A percentile compares a stretch with the other conserved stretches of the same genome.
These are phyloP conservation scores for Trichosporon ovoides DNA, from an alignment of 1,284 basidiomycete species.

Conservation along the genomic window DNA sequence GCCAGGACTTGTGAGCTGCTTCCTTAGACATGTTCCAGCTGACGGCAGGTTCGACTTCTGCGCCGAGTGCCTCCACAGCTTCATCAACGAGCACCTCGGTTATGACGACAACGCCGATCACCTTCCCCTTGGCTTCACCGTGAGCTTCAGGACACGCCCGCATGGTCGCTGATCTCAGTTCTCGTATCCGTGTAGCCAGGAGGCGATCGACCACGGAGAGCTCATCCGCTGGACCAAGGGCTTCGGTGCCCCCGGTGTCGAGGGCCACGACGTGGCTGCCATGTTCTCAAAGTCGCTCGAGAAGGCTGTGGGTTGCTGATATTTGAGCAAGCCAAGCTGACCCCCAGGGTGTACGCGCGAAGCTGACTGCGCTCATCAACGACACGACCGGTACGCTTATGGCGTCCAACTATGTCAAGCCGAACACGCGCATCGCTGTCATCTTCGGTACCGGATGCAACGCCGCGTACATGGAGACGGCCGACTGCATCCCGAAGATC, in stretches of 20 bases:
- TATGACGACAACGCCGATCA: slow-evolving; percentile 63
- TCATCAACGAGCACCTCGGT: slow-evolving; percentile 64
- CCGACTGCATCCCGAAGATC: slow-evolving; percentile 71
- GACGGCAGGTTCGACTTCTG: slow-evolving; percentile 79
- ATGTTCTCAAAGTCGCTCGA: slow-evolving; percentile 83
- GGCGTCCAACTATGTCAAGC: slow-evolving; percentile 92
- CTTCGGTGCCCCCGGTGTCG: slow-evolving; percentile 86
- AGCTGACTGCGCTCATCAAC: slow-evolving; percentile 82
- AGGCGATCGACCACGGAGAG: slow-evolving; percentile 87
- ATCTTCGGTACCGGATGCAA: slow-evolving; percentile 99
- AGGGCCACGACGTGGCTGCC: slow-evolving; percentile 83
- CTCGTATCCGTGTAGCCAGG: slow-evolving; percentile 90
- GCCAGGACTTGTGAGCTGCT: slow-evolving; percentile 61
- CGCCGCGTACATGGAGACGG: slow-evolving; percentile 92
- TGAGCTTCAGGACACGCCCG: slow-evolving; percentile 49
- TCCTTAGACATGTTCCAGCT: neutral
- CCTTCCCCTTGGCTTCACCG: slow-evolving; percentile 88
- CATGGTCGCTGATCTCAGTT: slow-evolving; percentile 55
- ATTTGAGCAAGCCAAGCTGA: neutral
- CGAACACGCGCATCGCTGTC: slow-evolving; percentile 82
- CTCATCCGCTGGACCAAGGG: slow-evolving; percentile 99
- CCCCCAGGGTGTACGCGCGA: slow-evolving; percentile 57
- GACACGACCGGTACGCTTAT: slow-evolving; percentile 97
- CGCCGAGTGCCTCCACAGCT: slow-evolving; percentile 84
- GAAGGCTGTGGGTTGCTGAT: slow-evolving; percentile 53